These are phyloP conservation scores for Scedosporium minutisporum DNA, from an alignment of 2,329 filamentous ascomycete species.

Conservation along the genomic window DNA sequence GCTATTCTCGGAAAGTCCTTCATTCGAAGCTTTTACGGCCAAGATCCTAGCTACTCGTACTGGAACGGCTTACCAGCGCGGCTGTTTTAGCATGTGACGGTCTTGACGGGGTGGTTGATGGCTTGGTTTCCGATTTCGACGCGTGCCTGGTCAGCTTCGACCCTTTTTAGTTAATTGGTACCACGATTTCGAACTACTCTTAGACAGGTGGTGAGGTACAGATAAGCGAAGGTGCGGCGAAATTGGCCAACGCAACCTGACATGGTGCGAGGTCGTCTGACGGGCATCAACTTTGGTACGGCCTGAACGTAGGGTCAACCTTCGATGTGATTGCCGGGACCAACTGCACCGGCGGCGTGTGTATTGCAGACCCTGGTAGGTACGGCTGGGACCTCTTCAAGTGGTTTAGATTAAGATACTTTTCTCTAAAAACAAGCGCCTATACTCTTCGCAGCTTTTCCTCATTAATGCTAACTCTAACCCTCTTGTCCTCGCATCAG, in stretches of 20 bases:
- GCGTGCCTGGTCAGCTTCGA: slow-evolving; percentile 19
- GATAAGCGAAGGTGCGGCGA: not conserved
- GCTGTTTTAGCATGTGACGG: slow-evolving; percentile 36
- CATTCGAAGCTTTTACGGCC: slow-evolving; percentile 28
- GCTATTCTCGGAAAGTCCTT: slow-evolving; percentile 14
- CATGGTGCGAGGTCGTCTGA: not conserved
- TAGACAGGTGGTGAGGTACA: not conserved
- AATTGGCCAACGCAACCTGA: not conserved
- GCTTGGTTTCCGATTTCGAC: slow-evolving; percentile 33
- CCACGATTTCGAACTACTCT: not conserved
- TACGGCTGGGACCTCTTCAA: not conserved
- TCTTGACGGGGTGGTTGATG: slow-evolving; percentile 36
- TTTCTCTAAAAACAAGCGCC: too few species aligned
- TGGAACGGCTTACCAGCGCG: slow-evolving; percentile 34
- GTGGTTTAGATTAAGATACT: not conserved
- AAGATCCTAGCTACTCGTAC: slow-evolving; percentile 30
- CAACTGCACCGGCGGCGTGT: not conserved
- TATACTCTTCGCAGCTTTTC: too few species aligned
- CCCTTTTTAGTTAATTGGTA: not conserved
- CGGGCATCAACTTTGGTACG: not conserved
- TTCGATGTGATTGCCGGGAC: not conserved
- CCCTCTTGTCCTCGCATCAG: too few species aligned
- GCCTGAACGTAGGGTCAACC: not conserved
- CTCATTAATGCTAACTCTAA: too few species aligned
- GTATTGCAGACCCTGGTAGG: too few species aligned